Base-by-base conservation (phyloP, 2,329 filamentous ascomycete species). In the Sordariomycetes sp. region DNA sequence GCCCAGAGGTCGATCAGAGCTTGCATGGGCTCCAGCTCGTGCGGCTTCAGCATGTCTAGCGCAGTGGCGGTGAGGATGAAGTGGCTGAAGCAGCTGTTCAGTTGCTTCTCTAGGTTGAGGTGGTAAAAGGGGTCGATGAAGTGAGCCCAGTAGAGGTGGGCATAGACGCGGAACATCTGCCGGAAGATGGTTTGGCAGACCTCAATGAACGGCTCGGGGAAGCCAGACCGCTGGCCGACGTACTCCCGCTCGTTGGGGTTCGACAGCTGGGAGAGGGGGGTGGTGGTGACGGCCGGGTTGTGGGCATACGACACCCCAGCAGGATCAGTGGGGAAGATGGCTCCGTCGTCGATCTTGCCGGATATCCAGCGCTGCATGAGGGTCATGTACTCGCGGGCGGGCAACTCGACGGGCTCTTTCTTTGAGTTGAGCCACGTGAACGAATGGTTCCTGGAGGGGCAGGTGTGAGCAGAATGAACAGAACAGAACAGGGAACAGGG, bases 151-250 rank as follows among this genome's bases (percentile, higher is more conserved):
- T 99, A 99, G 61, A 99, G 85, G 73, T 99, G 94, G 54, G 94
- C 88, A 69, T 99, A 99, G 65, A 97, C 93, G 60, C 94, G 89
- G 79, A 99, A 97, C 88, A 99, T 97, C 74, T 97, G 94, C 66
- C 92, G 88, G 77, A 97, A 93, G 67, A 97, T 94, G 63, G 87
- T 87, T 77, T 95, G 91, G 77, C 93, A 94, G 65, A 96, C 91
- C 61, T 87, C 84, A 65, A 93, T 80, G 71, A 97, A 97, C 64
- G 90, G 89, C 62, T 88, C 84, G 2, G 94, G 94, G 72, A 99
- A 99, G 3, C 93, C 93, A 61, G 89, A 94, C 53, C 89, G 83
- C 76, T 95, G 96, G 67, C 94, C 94, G 59, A 96, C 80, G 89
- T 91, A 97, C 61, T 86, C 83, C 24, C 73, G 74, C 59, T 88